Conservation (phyloP, 345 rosid genomes). For the Melaleuca quinquenervia region DNA sequence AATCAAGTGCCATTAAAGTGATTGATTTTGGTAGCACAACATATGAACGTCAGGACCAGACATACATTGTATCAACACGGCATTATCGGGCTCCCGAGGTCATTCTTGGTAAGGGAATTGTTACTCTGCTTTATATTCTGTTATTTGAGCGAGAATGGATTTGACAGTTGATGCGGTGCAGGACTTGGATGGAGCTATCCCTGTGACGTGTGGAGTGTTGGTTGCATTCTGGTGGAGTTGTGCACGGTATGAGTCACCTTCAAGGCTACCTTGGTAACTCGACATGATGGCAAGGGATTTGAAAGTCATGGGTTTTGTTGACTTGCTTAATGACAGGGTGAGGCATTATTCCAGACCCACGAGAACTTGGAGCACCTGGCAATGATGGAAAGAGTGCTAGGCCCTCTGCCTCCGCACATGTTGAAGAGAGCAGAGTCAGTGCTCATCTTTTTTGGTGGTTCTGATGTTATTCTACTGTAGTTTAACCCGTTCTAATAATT, state of each 20-base stretch:
- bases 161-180: constrained; percentile 3
- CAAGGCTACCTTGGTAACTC: not conserved
- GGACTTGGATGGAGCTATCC: constrained; percentile 92
- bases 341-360: constrained; percentile 88
- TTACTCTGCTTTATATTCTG: not conserved
- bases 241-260: constrained; percentile 52
- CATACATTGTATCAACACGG: constrained; percentile 68
- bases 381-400: constrained; percentile 88
- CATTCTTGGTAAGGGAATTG: constrained; percentile 43
- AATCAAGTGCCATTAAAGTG: constrained; percentile 77
- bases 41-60: constrained; percentile 73
- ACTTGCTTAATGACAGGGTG: constrained; percentile 36
- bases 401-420: constrained; percentile 61
- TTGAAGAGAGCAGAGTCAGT: constrained; percentile 73
- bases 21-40: constrained; percentile 94
- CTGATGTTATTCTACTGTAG: not conserved
- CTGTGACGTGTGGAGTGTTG: constrained; percentile 91
- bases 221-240: constrained; percentile 71
- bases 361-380: constrained; percentile 91
- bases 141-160: not conserved
- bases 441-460: not conserved
- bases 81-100: constrained; percentile 94
- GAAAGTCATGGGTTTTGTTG: not conserved
- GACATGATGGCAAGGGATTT: not conserved
- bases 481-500: not conserved